Base-by-base conservation (phyloP, 2,329 filamentous ascomycete genomes). In the Venturia nashicola region DNA sequence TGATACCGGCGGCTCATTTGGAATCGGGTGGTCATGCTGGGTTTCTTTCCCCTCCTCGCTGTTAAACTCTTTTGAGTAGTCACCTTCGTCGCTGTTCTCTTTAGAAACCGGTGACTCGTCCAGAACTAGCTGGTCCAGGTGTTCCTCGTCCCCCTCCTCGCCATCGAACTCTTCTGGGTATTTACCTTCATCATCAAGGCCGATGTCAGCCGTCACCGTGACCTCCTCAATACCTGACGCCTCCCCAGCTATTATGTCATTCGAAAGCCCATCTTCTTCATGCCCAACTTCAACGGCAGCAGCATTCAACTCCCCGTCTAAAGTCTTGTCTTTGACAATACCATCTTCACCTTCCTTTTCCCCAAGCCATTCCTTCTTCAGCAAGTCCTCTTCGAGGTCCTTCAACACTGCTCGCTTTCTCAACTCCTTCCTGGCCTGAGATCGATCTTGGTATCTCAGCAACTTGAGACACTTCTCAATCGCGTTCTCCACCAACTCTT, bases 401-500 rank as follows among this genome's bases (percentile, higher is more conserved):
- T 34, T 48, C 61, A 55, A 27, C 9, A 36, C 36, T 40, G 34
- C 39, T 32, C 34, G 32, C 32, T 61, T 54, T 40, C 51, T 61
- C n/a, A 32, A 2, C 55, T 32, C 8, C 23, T 43, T 48, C 39
- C 51, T 60, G 16, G 23, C 43, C 62, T 27, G 34, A 9, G 40
- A 16, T 51, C 57, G 62, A 44, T 60, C 46, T 16, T 27, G 20
- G 42, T 59, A 63, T 8, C 23, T 63, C 32, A 63, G 27, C 55
- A 32, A 8, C 12, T n/a, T 59, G 8, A 64, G 43, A 34, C 34
- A 39, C 62, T 61, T 75, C 67, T 88, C 82, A 70, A 97, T 92
- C 72, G 83, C 86, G 61, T 85, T 80, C 76, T 97, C 92, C 1
- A 92, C 86, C 61, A 95, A 73, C 7, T 77, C 75, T 71, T 96